Percentiles rank a stretch among this genome's conserved stretches.
Conservation (phyloP, 1,284 basidiomycete species). For the Puccinia hordei region DNA sequence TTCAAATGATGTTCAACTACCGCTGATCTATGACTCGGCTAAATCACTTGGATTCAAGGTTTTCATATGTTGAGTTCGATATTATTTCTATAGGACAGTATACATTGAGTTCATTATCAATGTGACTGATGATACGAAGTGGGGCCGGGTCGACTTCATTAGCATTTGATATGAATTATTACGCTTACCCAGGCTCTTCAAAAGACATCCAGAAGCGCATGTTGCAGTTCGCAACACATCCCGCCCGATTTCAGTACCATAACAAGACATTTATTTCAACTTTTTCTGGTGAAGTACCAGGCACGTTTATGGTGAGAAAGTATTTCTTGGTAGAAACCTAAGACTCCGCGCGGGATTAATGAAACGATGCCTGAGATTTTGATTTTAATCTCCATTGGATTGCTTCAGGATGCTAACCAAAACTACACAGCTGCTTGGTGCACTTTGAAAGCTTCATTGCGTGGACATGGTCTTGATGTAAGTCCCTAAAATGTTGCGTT, state of each 20-base stretch:
- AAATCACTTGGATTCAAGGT: conserved; percentile 25
- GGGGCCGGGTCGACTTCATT: background rate
- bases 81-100: background rate
- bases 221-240: conserved; percentile 30
- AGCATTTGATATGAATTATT: conserved; percentile 50
- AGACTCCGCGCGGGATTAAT: background rate
- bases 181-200: conserved; percentile 38
- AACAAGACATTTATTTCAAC: conserved; percentile 39
- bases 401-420: conserved; percentile 28
- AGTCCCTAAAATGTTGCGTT: background rate
- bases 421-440: conserved; percentile 48
- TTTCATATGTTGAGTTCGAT: conserved; percentile 30
- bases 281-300: conserved; percentile 44
- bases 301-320: conserved; percentile 32
- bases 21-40: conserved; percentile 26
- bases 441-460: conserved; percentile 31
- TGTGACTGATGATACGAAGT: background rate
- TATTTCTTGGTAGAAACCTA: background rate
- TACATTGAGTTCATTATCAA: background rate
- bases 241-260: conserved; percentile 37
- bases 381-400: background rate
- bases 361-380: background rate
- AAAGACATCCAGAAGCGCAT: conserved; percentile 29
- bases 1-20: conserved; percentile 25
- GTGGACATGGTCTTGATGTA: conserved; percentile 38